phyloP scores from a whole-genome alignment of 805 yeast species.

The Wickerhamomyces subpelliculosus region DNA sequence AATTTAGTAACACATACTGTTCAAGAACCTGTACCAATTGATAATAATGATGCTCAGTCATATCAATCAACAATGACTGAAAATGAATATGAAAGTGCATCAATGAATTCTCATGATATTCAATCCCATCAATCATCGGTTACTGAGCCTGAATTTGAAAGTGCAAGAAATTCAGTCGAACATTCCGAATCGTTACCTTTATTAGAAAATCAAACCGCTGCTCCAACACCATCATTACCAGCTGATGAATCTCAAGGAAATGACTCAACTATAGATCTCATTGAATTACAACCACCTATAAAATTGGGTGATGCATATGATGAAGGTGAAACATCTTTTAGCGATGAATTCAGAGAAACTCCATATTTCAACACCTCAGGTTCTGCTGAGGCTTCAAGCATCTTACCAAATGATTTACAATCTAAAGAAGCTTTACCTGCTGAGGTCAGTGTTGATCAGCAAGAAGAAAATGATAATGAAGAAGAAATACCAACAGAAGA shows the following conservation, averaged over 20 bases:
- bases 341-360: conserved; percentile 2
- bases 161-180: background rate
- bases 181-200: background rate
- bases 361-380: background rate
- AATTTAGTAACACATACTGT: no score
- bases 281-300: background rate
- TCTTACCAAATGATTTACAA: background rate
- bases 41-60: background rate
- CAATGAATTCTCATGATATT: background rate
- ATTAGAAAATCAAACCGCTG: background rate
- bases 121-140: background rate
- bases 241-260: background rate
- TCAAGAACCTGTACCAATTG: no score
- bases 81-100: background rate
- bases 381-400: background rate
- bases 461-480: background rate
- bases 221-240: background rate
- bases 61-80: background rate
- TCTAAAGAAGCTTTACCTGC: no score
- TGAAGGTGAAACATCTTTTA: background rate
- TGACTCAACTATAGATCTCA: background rate
- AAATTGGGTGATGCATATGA: background rate
- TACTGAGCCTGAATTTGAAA: background rate
- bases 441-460: no score
- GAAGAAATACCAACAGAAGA: background rate